These are phyloP conservation scores for Fusarium piperis DNA, from an alignment of 2,329 filamentous ascomycete species.

Conservation along the genomic window DNA sequence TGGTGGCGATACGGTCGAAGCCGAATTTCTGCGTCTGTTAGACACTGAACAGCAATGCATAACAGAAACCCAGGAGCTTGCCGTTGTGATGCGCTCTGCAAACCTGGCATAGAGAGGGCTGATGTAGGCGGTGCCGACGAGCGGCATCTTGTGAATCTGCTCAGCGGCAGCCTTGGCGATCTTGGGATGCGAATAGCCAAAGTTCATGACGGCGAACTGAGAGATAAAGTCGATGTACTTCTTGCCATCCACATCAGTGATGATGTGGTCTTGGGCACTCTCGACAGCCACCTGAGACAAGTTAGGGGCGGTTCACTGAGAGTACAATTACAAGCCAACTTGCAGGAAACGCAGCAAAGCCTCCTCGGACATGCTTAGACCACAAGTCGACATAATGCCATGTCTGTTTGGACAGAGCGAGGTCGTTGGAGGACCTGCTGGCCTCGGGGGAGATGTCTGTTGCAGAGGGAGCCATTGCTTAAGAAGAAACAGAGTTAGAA, in stretches of 20 bases:
- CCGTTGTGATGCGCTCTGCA: conserved; percentile 15
- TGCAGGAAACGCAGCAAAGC: conserved; percentile 11
- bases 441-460: neutral
- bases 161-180: conserved; percentile 9
- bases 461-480: conserved; percentile 11
- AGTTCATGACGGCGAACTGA: conserved; percentile 12
- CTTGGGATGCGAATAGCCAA: conserved; percentile 12
- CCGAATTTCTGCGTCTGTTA: conserved; percentile 9
- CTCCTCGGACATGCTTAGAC: conserved; percentile 5
- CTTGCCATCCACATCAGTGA: conserved; percentile 15
- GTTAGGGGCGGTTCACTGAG: neutral
- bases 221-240: conserved; percentile 23
- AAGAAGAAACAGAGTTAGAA: neutral
- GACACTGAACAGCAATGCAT: no score
- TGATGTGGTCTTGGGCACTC: conserved; percentile 7
- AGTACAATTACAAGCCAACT: neutral
- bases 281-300: conserved; percentile 3
- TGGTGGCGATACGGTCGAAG: conserved; percentile 9
- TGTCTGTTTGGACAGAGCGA: neutral
- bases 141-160: conserved; percentile 9
- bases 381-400: neutral
- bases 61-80: neutral
- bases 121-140: conserved; percentile 2
- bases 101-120: conserved; percentile 18
- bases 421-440: neutral